phyloP scores from a whole-genome alignment of 352 stramenopile species.

The Phytophthora agathidicida region DNA sequence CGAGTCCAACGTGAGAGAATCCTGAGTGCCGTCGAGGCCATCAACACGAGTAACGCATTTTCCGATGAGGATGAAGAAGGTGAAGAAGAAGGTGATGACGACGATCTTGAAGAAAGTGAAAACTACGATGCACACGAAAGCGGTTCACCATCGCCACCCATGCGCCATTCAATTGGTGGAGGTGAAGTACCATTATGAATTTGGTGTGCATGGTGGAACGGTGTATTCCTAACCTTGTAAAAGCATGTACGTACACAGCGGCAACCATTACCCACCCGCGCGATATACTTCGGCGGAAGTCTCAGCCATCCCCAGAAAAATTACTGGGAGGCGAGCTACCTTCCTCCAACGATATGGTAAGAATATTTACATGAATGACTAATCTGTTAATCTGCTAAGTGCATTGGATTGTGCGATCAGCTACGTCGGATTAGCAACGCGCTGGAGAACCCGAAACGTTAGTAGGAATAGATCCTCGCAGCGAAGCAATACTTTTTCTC shows the following conservation, averaged over 20 bases:
- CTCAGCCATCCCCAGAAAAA: constrained; percentile 44
- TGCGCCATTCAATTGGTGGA: constrained; percentile 23
- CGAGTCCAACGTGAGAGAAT: constrained; percentile 72
- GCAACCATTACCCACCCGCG: constrained; percentile 35
- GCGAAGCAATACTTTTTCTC: too few relatives aligned
- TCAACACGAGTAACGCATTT: constrained; percentile 74
- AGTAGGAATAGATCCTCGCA: neutral
- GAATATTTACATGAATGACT: neutral
- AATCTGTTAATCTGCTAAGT: neutral
- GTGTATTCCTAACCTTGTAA: too few relatives aligned
- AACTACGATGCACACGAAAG: neutral
- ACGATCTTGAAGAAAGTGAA: constrained; percentile 33
- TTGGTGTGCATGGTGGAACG: too few relatives aligned
- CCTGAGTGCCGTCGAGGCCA: constrained; percentile 76
- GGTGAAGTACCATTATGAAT: constrained; percentile 9
- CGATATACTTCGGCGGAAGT: constrained; percentile 52
- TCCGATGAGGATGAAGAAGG: constrained; percentile 67
- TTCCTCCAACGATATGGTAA: constrained; percentile 70
- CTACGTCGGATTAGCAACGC: constrained; percentile 70
- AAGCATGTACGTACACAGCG: constrained; percentile 12
- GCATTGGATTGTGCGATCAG: constrained; percentile 27
- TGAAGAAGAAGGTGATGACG: constrained; percentile 46
- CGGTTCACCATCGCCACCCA: neutral
- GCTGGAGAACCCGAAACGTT: constrained; percentile 41
- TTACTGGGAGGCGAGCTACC: constrained; percentile 31